Base-by-base conservation (phyloP, 441 rosid genomes). In the Theobroma grandiflorum region DNA sequence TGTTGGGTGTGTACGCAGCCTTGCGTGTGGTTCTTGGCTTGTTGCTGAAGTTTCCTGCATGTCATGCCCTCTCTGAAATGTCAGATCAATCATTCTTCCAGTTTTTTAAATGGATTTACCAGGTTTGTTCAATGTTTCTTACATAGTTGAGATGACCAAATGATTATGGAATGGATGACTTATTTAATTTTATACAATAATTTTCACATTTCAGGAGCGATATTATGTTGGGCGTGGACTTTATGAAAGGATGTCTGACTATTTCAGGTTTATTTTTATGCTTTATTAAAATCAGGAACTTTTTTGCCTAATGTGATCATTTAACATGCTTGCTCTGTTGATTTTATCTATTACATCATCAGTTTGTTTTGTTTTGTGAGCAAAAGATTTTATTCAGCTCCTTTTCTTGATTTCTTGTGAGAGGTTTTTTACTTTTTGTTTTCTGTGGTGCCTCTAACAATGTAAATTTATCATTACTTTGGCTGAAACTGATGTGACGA, bases 201-300 rank as follows among this genome's bases (percentile, higher is more conserved):
- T 18, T 53, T 81, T 65, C 62, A 40, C 82, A 37, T 83, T 88
- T 82, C 97, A 97, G 99, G 99, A 97, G 87, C 90, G 99, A 31
- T 97, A 97, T 84, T 97, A 80, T 82, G 99, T 97, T 82, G 99
- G 99, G 14, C 98, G 99, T 72, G 99, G 99, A 43, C 98, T 97
- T 78, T 93, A 83, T 86, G 99, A 97, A 90, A 90, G 89, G 49
- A 73, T 93, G 84, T 89, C 92, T 71, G 99, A 97, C 75, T 97
- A 97, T 84, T 91, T 95, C 91, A 90, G 99, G 99, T 97, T 85
- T 74, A 88, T 78, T 64, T 52, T 65, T 20, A 15, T 72, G 64
- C 49, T 79, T 49, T 75, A 61, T 75, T 61, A 31, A 75, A 77
- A 42, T 20, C 31, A 58, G 33, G 71, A 72, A 10, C n/a, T 14